Conservation (phyloP, 1,284 basidiomycete genomes). For the Fistulina hepatica region DNA sequence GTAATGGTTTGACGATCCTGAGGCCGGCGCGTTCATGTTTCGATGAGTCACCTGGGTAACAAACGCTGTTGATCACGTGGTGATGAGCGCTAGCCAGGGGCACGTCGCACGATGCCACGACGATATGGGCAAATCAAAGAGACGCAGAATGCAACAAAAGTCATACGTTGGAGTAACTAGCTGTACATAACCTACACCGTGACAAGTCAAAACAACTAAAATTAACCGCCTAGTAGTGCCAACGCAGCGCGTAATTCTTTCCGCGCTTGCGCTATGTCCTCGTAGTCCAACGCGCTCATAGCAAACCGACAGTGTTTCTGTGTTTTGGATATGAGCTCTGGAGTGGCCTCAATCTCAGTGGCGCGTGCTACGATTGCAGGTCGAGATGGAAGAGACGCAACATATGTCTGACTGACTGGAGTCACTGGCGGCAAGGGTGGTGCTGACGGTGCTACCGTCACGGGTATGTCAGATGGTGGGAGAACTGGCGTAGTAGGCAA, state of each 20-base stretch:
- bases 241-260: conserved; percentile 73
- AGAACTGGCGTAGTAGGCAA: no score
- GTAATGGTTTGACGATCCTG: no score
- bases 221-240: conserved; percentile 48
- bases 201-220: no score
- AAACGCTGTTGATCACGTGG: no score
- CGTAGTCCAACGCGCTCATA: conserved; percentile 86
- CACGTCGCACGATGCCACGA: no score
- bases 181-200: no score
- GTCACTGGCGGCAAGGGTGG: not conserved
- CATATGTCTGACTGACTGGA: conserved; percentile 1
- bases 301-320: conserved; percentile 90
- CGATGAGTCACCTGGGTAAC: no score
- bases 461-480: conserved; percentile 7
- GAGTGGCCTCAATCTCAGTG: conserved; percentile 28
- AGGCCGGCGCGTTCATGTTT: no score
- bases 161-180: no score
- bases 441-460: conserved; percentile 7
- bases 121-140: no score
- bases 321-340: conserved; percentile 51
- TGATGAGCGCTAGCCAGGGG: no score
- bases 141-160: no score
- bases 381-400: conserved; percentile 11
- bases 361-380: conserved; percentile 15
- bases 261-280: conserved; percentile 75